Evolutionary conservation across 2,329 filamentous ascomycete genomes (phyloP).

Genomic region (Aspergillus fumigatiaffinis): DNA sequence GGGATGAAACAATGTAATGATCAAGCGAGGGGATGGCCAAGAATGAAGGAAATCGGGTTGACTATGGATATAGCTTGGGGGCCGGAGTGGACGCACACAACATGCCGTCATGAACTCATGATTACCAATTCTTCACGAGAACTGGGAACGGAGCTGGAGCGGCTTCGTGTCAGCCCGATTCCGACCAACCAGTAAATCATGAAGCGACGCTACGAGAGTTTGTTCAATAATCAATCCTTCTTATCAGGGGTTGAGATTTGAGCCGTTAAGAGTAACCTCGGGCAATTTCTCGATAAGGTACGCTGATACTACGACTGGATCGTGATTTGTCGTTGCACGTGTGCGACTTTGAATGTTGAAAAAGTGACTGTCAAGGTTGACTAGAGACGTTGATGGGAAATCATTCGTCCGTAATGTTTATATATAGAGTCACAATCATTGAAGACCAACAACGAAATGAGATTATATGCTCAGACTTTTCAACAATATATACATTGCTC

Average conservation of each 20-base stretch:
- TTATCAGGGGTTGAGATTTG: not conserved
- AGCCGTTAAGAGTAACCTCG: not conserved
- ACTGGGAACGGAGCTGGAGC: not conserved
- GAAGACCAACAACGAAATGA: not conserved
- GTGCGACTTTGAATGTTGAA: not conserved
- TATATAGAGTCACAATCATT: not conserved
- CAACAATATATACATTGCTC: not conserved
- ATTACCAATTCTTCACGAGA: not conserved
- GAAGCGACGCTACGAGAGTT: not conserved
- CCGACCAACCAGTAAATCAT: not conserved
- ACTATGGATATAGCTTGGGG: not conserved
- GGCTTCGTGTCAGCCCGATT: not conserved
- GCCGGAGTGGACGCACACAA: not conserved
- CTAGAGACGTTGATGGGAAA: not conserved
- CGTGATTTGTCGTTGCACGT: not conserved
- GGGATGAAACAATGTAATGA: not conserved
- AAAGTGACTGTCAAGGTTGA: not conserved
- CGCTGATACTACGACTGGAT: too few species aligned
- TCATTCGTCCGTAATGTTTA: not conserved
- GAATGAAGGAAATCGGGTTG: not conserved
- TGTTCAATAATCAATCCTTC: not conserved
- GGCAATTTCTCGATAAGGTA: not conserved
- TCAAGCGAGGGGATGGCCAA: not conserved
- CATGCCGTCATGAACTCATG: not conserved
- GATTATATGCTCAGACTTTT: not conserved